These are phyloP conservation scores for Xerocomellus chrysenteron DNA, from an alignment of 768 basidiomycete genomes.

Conservation along the genomic window DNA sequence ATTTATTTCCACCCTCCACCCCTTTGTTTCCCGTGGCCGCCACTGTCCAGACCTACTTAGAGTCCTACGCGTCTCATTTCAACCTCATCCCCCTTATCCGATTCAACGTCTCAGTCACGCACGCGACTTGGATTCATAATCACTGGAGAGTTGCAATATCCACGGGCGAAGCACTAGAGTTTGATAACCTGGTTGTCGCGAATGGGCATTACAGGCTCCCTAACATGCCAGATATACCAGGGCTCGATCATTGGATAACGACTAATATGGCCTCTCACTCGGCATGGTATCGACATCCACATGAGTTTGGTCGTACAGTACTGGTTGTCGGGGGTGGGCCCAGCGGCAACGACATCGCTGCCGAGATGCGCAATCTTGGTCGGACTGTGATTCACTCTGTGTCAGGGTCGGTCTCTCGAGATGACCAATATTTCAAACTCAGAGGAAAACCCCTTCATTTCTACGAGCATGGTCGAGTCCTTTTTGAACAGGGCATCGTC, in stretches of 20 bases:
- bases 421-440: slow-evolving; percentile 36
- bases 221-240: slow-evolving; percentile 58
- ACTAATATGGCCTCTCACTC: slow-evolving; percentile 59
- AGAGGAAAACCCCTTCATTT: slow-evolving; percentile 47
- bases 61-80: slow-evolving; percentile 63
- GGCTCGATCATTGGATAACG: slow-evolving; percentile 57
- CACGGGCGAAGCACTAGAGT: slow-evolving; percentile 37
- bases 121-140: slow-evolving; percentile 39
- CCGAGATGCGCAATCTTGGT: slow-evolving; percentile 50
- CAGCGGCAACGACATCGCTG: slow-evolving; percentile 65
- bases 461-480: slow-evolving; percentile 42
- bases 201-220: slow-evolving; percentile 76
- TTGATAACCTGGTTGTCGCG: slow-evolving; percentile 69
- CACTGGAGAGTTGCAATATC: slow-evolving; percentile 53
- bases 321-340: slow-evolving; percentile 57
- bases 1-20: slow-evolving; percentile 69
- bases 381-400: slow-evolving; percentile 57
- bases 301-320: slow-evolving; percentile 37
- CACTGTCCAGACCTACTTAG: slow-evolving; percentile 66
- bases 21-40: slow-evolving; percentile 65
- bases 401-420: slow-evolving; percentile 33
- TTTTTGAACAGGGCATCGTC: slow-evolving; percentile 57
- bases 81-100: slow-evolving; percentile 59
- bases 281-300: slow-evolving; percentile 61
- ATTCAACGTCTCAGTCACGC: slow-evolving; percentile 56